A percentile compares a stretch with the other conserved stretches of the same genome.
phyloP scores from a whole-genome alignment of 805 yeast species.

The Limtongia smithiae region DNA sequence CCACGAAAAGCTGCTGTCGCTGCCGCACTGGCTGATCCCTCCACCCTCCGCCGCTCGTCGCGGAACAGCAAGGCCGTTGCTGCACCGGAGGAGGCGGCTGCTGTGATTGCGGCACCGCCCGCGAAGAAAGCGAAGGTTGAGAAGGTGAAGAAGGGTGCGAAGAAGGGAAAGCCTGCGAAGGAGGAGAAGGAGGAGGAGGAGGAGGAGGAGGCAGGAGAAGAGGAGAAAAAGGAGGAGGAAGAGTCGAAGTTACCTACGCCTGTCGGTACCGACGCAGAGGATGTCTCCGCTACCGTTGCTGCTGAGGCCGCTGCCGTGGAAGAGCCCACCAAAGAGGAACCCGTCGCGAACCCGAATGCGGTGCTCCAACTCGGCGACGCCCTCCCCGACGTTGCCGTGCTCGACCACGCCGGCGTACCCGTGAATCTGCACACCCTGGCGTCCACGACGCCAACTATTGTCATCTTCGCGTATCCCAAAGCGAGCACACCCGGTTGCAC shows the following conservation, averaged over 20 bases:
- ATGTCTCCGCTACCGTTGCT: neutral
- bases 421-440: conserved; percentile 45
- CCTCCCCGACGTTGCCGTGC: conserved; percentile 60
- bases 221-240: conserved; percentile 2
- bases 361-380: conserved; percentile 34
- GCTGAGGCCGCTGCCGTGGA: conserved; percentile 6
- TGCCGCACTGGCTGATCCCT: conserved; percentile 9
- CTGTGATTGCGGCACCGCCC: conserved; percentile 3
- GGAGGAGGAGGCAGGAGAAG: conserved; percentile 13
- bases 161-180: conserved; percentile 3
- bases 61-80: conserved; percentile 3
- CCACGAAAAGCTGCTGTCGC: conserved; percentile 15
- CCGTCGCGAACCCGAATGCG: conserved; percentile 26
- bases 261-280: conserved; percentile 7
- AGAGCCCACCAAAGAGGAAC: conserved; percentile 30
- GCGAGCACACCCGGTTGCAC: conserved; percentile 98
- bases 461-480: conserved; percentile 67
- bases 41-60: conserved; percentile 22
- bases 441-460: conserved; percentile 7
- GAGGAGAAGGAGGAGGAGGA: conserved; percentile 18
- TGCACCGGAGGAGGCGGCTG: conserved; percentile 1
- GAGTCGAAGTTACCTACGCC: conserved; percentile 19
- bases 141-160: conserved; percentile 15
- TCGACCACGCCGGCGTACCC: conserved; percentile 66
- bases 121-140: conserved; percentile 1